phyloP scores from a whole-genome alignment of 2,329 filamentous ascomycete genomes.

The Aspergillus fructus region DNA sequence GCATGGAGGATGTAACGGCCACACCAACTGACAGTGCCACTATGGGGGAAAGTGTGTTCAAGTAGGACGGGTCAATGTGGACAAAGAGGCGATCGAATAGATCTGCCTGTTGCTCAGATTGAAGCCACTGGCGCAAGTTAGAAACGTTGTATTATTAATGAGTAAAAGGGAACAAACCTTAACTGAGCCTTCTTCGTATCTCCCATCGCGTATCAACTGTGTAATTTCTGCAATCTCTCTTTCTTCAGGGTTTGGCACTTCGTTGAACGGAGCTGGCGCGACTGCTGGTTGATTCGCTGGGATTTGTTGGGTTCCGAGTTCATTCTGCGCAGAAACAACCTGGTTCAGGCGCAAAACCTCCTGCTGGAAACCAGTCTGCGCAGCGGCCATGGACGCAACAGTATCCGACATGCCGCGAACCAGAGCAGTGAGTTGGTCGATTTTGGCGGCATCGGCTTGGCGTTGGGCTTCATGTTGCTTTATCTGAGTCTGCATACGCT shows the following conservation, averaged over 20 bases:
- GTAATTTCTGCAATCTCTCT: conserved; percentile 44
- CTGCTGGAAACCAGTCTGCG: conserved; percentile 42
- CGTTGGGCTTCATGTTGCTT: conserved; percentile 53
- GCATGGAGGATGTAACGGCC: conserved; percentile 58
- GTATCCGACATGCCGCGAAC: conserved; percentile 56
- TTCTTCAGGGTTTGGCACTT: conserved; percentile 34
- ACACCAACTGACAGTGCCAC: conserved; percentile 62
- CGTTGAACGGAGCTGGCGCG: conserved; percentile 14
- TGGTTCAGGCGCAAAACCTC: conserved; percentile 40
- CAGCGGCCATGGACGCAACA: conserved; percentile 44
- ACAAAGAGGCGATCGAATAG: conserved; percentile 65
- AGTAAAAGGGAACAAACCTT: conserved; percentile 35
- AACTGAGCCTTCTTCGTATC: conserved; percentile 47
- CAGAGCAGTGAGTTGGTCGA: conserved; percentile 59
- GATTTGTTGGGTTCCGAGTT: conserved; percentile 17
- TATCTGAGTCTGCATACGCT: conserved; percentile 53
- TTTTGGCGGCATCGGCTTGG: conserved; percentile 56
- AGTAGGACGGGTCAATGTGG: conserved; percentile 56
- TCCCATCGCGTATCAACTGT: conserved; percentile 38
- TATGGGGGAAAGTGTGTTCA: conserved; percentile 56
- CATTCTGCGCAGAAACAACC: conserved; percentile 26
- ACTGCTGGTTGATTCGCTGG: conserved; percentile 20
- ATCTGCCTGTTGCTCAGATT: conserved; percentile 57
- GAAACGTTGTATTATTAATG: not conserved
- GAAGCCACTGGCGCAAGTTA: conserved; percentile 53